A percentile compares a stretch with the other conserved stretches of the same genome.
These are phyloP conservation scores for Atalantia buxifolia DNA, from an alignment of 345 rosid genomes.

Conservation along the genomic window DNA sequence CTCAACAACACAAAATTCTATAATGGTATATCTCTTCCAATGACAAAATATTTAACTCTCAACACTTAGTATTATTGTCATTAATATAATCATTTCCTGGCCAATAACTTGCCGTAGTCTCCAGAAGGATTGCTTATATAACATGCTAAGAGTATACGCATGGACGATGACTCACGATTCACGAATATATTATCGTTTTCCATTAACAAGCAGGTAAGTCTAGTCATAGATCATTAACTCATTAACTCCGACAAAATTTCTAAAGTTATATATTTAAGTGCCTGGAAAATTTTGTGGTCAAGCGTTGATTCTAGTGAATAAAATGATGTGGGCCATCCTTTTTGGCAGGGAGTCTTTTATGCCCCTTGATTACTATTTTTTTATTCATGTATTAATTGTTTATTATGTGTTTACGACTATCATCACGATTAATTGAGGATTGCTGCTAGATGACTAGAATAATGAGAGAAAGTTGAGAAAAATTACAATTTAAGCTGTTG, in stretches of 20 bases:
- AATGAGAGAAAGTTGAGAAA: no score
- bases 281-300: not conserved
- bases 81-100: not conserved
- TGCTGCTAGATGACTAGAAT: no score
- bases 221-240: constrained; percentile 10
- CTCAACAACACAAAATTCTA: not conserved
- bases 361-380: not conserved
- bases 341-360: not conserved
- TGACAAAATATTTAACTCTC: not conserved
- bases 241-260: not conserved
- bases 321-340: no score
- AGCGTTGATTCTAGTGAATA: not conserved
- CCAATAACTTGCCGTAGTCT: not conserved
- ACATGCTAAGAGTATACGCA: not conserved
- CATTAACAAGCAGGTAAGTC: not conserved
- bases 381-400: no score
- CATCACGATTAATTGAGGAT: no score
- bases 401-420: no score
- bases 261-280: not conserved
- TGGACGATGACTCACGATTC: not conserved
- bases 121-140: no score
- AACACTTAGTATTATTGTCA: no score
- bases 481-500: no score
- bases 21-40: not conserved
- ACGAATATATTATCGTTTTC: not conserved